These are phyloP conservation scores for Cordyceps cateniannulata DNA, from an alignment of 2,329 filamentous ascomycete genomes.

Conservation along the genomic window DNA sequence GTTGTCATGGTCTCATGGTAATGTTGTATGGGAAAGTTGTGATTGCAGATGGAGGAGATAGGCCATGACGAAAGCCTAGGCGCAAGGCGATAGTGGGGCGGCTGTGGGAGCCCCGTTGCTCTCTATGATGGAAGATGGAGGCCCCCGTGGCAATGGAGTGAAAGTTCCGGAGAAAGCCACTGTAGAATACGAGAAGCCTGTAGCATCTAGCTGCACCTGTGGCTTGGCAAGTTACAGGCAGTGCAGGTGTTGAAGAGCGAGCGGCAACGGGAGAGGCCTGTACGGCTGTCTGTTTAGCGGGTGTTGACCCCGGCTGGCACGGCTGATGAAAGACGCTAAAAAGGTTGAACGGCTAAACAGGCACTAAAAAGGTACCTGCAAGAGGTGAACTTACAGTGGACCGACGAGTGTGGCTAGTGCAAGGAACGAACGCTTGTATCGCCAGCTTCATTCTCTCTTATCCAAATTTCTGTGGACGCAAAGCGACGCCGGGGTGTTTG, in stretches of 20 bases:
- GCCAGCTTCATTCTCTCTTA: neutral
- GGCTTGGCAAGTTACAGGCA: neutral
- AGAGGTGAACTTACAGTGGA: neutral
- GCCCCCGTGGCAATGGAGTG: neutral
- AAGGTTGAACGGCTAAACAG: neutral
- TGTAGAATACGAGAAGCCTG: neutral
- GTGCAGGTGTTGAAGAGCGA: neutral
- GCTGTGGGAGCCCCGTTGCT: too few species aligned
- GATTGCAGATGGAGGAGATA: neutral
- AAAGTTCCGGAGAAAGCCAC: neutral
- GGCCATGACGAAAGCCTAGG: constrained; percentile 3
- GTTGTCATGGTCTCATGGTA: too few species aligned
- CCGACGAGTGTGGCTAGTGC: neutral
- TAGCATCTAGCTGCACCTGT: too few species aligned
- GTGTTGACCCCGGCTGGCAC: neutral
- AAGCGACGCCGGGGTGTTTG: too few species aligned
- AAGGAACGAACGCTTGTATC: neutral
- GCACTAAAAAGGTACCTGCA: neutral
- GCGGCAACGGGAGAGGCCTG: neutral
- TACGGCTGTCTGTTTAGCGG: neutral
- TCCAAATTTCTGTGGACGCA: too few species aligned
- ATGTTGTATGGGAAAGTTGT: neutral
- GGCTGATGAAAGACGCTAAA: neutral
- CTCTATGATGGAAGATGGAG: neutral
- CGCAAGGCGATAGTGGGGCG: neutral